Base-by-base conservation (phyloP, 495 filamentous ascomycete genomes). In the Xanthoparmelia taractica region DNA sequence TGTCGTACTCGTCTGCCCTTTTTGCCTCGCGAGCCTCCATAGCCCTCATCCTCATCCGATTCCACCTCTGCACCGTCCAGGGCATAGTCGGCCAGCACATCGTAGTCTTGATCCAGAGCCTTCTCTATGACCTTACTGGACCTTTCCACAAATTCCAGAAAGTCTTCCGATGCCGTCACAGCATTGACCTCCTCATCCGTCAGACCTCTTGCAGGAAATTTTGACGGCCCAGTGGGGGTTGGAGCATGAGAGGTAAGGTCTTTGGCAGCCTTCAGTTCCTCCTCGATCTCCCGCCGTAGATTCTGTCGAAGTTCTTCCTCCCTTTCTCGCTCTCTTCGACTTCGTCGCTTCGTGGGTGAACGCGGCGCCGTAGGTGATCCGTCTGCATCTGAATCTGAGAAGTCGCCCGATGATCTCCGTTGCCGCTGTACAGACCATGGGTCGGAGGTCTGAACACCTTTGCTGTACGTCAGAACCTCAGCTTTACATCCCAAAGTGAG, bases 101-200 rank as follows among this genome's bases (percentile, higher is more conserved):
- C 93, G 73, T 97, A 99, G 58, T 88, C 86, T 67, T 96, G 85
- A 69, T 97, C 93, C 61, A 99, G 75, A 4, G 95, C 92, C 67
- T 92, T 87, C 77, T 99, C 95, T 68, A 97, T 92, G 55, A 99
- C 91, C 78, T 97, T 99, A 52, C 89, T 92, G 36, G 93, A 97
- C 66, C 88, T 83, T 68, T 97, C 95, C 25, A 99, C 86, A 70
- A 99, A 99, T 68, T 95, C 90, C 65, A 95, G 79, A 71, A 97
- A 99, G 48, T 96, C 95, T 23, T 91, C 84, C 0, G 92, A 96
- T 43, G 88, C 86, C n/a, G 88, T 90, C 43, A 97, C 91, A 18
- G 93, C 95, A 66, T 86, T 87, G 40, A 95, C 77, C 73, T 99
- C 95, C 65, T 99, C 95, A 37, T 83, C 82, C 2, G 85, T 90